Base-by-base conservation (phyloP, 2,329 filamentous ascomycete species). In the Pestalotiopsis sp. region DNA sequence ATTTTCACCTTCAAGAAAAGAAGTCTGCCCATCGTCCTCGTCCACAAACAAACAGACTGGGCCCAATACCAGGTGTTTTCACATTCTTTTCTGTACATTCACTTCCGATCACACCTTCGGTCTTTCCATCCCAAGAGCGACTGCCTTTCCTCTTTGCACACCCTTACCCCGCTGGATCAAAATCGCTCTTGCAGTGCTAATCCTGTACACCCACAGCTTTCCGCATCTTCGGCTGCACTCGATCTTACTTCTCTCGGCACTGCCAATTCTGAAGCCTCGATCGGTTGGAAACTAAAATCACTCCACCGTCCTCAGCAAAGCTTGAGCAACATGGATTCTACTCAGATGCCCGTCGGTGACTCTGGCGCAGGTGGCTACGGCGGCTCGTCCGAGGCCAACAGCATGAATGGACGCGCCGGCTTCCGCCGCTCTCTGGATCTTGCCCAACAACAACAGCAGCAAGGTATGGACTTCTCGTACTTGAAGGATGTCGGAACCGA, bases 161-260 rank as follows among this genome's bases (percentile, higher is more conserved):
- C 25, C 23, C 25, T 59, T 14, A 36, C 31, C 31, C 31, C 7
- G 57, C 25, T 36, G 57, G 57, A 52, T 12, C 57, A 36, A 27
- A 27, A 17, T n/a, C 20, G 45, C 56, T 64, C 27, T 66, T 66
- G 23, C 59, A 64, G 45, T 73, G 58, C 66, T 64, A 38, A 67
- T 25, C 38, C 57, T 14, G 72, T 69, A 70, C 71, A 77, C 69
- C 79, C 82, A 78, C 83, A 96, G 90, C 85, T 95, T 70, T 94
- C 93, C 78, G 90, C 93, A 67, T 94, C 93, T 71, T 93, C 92
- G 74, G 90, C 92, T 77, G 91, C 93, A 66, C 86, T 95, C 76
- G 93, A 97, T 81, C 87, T 97, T 78, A 92, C 93, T 68, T 90
- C 90, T 64, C 90, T 90, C 70, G 23, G 45, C 49, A 36, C 38